A percentile compares a stretch with the other conserved stretches of the same genome.
Evolutionary conservation across 2,329 filamentous ascomycete genomes (phyloP).

Genomic region (Pseudogymnoascus sp.): DNA sequence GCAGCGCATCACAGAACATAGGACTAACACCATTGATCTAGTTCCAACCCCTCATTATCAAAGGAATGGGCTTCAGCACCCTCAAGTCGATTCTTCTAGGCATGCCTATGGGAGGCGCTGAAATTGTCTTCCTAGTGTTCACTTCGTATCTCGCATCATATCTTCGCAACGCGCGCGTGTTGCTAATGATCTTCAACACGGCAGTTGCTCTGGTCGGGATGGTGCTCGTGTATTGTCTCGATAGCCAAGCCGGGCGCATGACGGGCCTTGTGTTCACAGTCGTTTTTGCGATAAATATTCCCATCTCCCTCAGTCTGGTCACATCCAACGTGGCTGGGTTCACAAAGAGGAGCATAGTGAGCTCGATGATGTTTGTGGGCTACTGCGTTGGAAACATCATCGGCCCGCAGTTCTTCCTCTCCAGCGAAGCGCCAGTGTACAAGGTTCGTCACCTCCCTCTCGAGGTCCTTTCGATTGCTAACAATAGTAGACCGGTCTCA

Average conservation of each 20-base stretch:
- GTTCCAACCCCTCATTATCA: slow-evolving; percentile 32
- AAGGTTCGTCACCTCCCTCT: slow-evolving; percentile 19
- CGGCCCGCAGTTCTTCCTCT: slow-evolving; percentile 52
- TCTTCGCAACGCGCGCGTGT: slow-evolving; percentile 13
- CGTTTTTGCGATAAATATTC: slow-evolving; percentile 43
- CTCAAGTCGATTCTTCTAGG: slow-evolving; percentile 36
- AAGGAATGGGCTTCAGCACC: slow-evolving; percentile 30
- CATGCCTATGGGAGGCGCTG: slow-evolving; percentile 48
- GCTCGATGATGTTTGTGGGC: slow-evolving; percentile 53
- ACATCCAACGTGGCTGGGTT: slow-evolving; percentile 56
- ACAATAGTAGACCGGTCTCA: not conserved
- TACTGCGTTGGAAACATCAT: slow-evolving; percentile 55
- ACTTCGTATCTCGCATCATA: slow-evolving; percentile 13
- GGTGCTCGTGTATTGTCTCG: slow-evolving; percentile 47
- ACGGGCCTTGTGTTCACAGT: slow-evolving; percentile 50
- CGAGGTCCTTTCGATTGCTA: not conserved
- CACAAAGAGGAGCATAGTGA: slow-evolving; percentile 55
- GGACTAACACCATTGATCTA: not conserved
- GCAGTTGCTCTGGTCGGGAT: slow-evolving; percentile 48
- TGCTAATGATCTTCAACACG: slow-evolving; percentile 19
- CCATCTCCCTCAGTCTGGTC: slow-evolving; percentile 35
- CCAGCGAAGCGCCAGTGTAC: slow-evolving; percentile 48
- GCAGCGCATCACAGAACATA: not conserved
- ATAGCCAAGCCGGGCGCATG: slow-evolving; percentile 36
- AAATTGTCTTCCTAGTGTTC: slow-evolving; percentile 11